Evolutionary conservation across 2,329 filamentous ascomycete species (phyloP).

Genomic region (Colletotrichum cordylinicola): DNA sequence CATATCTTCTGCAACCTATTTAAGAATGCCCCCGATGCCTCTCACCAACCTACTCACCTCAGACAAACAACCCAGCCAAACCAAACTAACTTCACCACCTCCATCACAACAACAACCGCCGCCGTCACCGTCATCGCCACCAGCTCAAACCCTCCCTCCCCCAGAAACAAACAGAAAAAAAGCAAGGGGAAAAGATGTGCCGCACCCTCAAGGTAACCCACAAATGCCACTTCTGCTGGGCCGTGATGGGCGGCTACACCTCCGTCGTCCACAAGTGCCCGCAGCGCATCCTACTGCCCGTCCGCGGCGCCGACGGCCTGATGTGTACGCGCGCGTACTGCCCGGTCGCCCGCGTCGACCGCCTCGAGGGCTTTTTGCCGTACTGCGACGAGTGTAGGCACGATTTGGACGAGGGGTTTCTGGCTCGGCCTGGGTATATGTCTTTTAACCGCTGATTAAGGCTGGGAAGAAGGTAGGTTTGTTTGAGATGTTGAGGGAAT

Average conservation of each 20-base stretch:
- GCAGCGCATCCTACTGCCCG: background rate
- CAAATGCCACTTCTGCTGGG: background rate
- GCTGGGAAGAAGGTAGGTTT: no score
- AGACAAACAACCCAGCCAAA: background rate
- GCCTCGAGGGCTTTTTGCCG: background rate
- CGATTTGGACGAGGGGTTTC: background rate
- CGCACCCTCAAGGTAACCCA: background rate
- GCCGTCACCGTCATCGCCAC: no score
- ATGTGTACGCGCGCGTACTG: background rate
- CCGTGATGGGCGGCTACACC: background rate
- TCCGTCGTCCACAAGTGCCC: background rate
- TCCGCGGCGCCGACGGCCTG: background rate
- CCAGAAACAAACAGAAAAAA: no score
- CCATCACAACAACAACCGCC: background rate
- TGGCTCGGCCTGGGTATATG: background rate
- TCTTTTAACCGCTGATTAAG: fast-evolving
- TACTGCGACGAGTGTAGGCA: background rate
- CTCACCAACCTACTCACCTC: no score
- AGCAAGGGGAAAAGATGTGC: background rate
- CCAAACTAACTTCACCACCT: background rate
- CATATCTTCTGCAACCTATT: background rate
- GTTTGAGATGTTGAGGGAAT: no score
- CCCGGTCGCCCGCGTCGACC: background rate
- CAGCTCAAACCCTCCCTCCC: no score
- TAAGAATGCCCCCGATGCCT: background rate